Percentiles rank a stretch among this genome's conserved stretches.
Conservation (phyloP, 768 basidiomycete genomes). For the Mrakia hoshinonis region DNA sequence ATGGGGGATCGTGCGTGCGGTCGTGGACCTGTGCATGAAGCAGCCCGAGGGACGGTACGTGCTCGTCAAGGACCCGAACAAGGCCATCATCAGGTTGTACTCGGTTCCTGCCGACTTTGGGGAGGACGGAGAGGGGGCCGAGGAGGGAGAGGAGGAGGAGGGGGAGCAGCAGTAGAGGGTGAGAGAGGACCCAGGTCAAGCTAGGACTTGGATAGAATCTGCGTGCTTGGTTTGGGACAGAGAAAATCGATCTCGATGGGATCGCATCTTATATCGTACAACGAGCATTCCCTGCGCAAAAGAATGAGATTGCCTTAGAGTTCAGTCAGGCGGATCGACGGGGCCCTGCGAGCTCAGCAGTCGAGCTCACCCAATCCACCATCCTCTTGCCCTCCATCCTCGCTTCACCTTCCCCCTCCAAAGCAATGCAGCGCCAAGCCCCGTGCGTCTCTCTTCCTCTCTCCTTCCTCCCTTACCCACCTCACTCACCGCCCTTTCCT, state of each 20-base stretch:
- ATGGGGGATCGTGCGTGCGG: slow-evolving; percentile 95
- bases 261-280: too few species aligned
- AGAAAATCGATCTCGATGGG: slow-evolving; percentile 1
- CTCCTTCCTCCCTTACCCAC: neutral
- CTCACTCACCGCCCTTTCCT: neutral
- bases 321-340: too few species aligned
- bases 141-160: slow-evolving; percentile 33
- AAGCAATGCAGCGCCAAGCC: neutral
- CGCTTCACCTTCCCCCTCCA: neutral
- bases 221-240: neutral
- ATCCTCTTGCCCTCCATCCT: neutral
- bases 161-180: slow-evolving; percentile 30
- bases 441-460: neutral
- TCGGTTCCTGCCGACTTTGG: slow-evolving; percentile 82
- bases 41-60: slow-evolving; percentile 98
- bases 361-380: neutral
- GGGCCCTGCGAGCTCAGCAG: too few species aligned
- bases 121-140: slow-evolving; percentile 40
- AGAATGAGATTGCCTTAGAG: too few species aligned
- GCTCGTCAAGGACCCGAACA: slow-evolving; percentile 94
- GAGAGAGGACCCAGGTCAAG: neutral
- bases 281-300: too few species aligned
- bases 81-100: slow-evolving; percentile 87
- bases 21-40: slow-evolving; percentile 89
- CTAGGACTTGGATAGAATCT: neutral